Evolutionary conservation across 2,329 filamentous ascomycete genomes (phyloP), one percentile per base, ranked within the genome.

Genomic region (Trichoderma sp.): DNA sequence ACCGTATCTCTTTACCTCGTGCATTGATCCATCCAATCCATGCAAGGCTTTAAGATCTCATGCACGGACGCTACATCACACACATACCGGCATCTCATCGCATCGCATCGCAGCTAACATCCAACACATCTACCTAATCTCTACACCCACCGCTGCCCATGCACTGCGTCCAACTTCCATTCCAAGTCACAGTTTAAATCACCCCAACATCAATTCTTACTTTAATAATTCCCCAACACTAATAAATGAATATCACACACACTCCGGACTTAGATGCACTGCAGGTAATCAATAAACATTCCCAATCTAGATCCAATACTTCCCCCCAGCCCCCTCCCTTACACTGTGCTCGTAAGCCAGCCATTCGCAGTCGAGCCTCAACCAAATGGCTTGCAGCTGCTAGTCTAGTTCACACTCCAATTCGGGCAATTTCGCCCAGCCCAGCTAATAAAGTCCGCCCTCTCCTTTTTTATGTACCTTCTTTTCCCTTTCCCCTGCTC

Each of bases 331-430:
- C 43, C 43, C 43, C 34, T 36, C 43, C 43, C 43, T 53, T 34
- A 15, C 59, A 36, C 47, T 17, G 20, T 36, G 17, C 57, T 66
- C 68, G 67, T 65, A 71, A 57, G 39, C 36, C 63, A 68, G 69
- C 69, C 69, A 71, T 71, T 68, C 36, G 63, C 69, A 68, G 20
- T 13, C 53, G n/a, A 68, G 69, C 32, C 30, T 68, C n/a, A 11
- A 20, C 4, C n/a, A 50, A 50, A 50, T 50, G 43, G 43, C 43
- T 50, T 50, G 43, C 43, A 50, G 43, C 43, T 47, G 17, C 43
- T 47, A n/a, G 36, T n/a, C 17, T 20, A 47, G 43, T 11, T n/a
- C 43, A 2, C 1, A n/a, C 43, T 47, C 43, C 43, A 47, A 20
- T 50, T 50, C n/a, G 43, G n/a, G 43, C 43, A 50, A 50, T 50